These are phyloP conservation scores for Calocybe cyanea DNA, from an alignment of 768 basidiomycete genomes.

Conservation along the genomic window DNA sequence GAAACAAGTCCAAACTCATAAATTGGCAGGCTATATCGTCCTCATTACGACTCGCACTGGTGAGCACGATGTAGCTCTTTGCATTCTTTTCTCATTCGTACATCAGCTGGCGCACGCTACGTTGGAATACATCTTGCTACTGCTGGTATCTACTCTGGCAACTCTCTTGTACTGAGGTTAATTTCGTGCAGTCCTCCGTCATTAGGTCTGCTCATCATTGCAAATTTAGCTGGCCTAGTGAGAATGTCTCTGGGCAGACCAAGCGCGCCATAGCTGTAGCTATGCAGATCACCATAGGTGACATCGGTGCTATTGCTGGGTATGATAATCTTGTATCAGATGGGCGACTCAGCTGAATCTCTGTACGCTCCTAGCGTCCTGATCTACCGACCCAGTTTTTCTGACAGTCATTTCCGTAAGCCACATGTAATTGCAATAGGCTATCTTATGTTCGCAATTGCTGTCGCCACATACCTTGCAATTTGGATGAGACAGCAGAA, in stretches of 20 bases:
- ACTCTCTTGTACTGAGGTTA: conserved; percentile 51
- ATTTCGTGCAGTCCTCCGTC: background rate
- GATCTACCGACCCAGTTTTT: conserved; percentile 49
- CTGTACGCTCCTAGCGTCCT: conserved; percentile 35
- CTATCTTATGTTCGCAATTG: conserved; percentile 47
- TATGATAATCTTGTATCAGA: conserved; percentile 13
- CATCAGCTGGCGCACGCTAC: conserved; percentile 49
- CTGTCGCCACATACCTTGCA: conserved; percentile 41
- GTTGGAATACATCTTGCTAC: conserved; percentile 53
- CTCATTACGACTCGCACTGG: conserved; percentile 44
- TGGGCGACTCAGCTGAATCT: background rate
- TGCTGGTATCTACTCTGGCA: conserved; percentile 55
- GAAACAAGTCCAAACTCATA: too few species aligned
- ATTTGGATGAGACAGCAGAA: conserved; percentile 50
- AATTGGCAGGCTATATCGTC: conserved; percentile 48
- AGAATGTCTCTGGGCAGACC: conserved; percentile 68
- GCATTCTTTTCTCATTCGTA: background rate
- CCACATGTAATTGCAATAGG: conserved; percentile 60
- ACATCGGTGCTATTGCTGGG: conserved; percentile 56
- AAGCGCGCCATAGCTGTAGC: conserved; percentile 61
- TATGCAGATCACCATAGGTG: conserved; percentile 62
- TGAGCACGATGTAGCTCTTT: conserved; percentile 20
- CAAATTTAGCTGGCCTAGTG: conserved; percentile 51
- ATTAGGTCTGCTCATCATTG: too few species aligned
- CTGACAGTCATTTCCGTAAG: conserved; percentile 42